Evolutionary conservation across 2,329 filamentous ascomycete species (phyloP).

Genomic region (Aspergillus candidus): DNA sequence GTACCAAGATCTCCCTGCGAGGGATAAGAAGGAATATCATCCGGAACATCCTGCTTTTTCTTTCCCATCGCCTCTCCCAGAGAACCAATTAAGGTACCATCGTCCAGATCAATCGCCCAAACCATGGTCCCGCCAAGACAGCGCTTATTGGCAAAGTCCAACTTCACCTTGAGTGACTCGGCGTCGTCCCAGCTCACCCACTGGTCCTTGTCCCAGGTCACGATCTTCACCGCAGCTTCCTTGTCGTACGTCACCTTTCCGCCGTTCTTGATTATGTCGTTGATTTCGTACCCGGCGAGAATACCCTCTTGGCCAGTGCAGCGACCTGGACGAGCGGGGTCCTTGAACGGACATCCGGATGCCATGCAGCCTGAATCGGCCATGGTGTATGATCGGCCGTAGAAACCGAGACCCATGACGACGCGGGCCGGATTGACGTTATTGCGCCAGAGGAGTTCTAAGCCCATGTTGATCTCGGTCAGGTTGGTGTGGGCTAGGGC

Average conservation of each 20-base stretch:
- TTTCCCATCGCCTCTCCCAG: slow-evolving; percentile 7
- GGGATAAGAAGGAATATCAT: no score
- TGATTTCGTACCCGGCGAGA: slow-evolving; percentile 6
- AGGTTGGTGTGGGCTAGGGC: slow-evolving; percentile 21
- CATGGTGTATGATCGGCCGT: slow-evolving; percentile 29
- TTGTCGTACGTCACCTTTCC: slow-evolving; percentile 3
- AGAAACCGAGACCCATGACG: slow-evolving; percentile 42
- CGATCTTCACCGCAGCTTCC: slow-evolving; percentile 9
- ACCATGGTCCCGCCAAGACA: slow-evolving; percentile 15
- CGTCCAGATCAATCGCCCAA: slow-evolving; percentile 16
- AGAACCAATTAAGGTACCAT: slow-evolving; percentile 5
- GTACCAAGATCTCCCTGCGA: no score
- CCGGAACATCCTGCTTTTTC: background rate
- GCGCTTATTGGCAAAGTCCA: slow-evolving; percentile 12
- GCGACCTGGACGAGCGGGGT: background rate
- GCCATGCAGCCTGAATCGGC: slow-evolving; percentile 1
- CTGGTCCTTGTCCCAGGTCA: slow-evolving; percentile 9
- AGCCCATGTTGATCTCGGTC: slow-evolving; percentile 23
- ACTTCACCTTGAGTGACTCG: slow-evolving; percentile 14
- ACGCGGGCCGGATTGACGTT: slow-evolving; percentile 39
- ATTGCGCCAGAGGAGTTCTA: slow-evolving; percentile 45
- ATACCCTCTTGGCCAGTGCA: slow-evolving; percentile 7
- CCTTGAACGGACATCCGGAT: slow-evolving; percentile 8
- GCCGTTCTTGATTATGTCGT: slow-evolving; percentile 3
- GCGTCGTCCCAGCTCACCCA: slow-evolving; percentile 15